A percentile compares a stretch with the other conserved stretches of the same genome.
Conservation (phyloP, 495 filamentous ascomycete species). For the Xylaria castorea region DNA sequence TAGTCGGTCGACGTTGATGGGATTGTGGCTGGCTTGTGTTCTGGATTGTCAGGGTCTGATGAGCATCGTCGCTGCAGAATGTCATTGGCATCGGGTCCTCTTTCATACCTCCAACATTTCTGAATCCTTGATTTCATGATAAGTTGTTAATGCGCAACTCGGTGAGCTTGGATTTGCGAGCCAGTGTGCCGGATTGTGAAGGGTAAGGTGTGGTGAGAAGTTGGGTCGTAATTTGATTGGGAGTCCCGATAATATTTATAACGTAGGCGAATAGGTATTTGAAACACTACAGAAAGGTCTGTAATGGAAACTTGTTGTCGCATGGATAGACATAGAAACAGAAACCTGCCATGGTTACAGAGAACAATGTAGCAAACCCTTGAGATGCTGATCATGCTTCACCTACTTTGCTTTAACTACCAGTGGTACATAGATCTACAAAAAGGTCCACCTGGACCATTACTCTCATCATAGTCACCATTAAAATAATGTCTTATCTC, state of each 20-base stretch:
- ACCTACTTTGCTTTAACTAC: neutral
- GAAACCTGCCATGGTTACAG: neutral
- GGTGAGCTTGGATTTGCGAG: neutral
- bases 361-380: neutral
- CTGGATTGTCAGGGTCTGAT: slow-evolving; percentile 12
- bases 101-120: slow-evolving; percentile 16
- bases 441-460: neutral
- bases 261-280: neutral
- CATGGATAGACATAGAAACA: neutral
- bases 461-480: neutral
- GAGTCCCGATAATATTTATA: neutral
- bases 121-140: neutral
- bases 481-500: neutral
- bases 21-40: neutral
- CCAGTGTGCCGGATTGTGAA: no score
- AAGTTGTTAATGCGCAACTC: neutral
- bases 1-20: neutral
- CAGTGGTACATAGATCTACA: neutral
- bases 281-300: neutral
- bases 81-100: neutral
- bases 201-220: no score
- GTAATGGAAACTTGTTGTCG: neutral
- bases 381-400: neutral
- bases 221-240: neutral
- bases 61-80: neutral